Evolutionary conservation across 2,329 filamentous ascomycete species (phyloP), one percentile per base, ranked within the genome.

Genomic region (Monosporascus cannonballus): DNA sequence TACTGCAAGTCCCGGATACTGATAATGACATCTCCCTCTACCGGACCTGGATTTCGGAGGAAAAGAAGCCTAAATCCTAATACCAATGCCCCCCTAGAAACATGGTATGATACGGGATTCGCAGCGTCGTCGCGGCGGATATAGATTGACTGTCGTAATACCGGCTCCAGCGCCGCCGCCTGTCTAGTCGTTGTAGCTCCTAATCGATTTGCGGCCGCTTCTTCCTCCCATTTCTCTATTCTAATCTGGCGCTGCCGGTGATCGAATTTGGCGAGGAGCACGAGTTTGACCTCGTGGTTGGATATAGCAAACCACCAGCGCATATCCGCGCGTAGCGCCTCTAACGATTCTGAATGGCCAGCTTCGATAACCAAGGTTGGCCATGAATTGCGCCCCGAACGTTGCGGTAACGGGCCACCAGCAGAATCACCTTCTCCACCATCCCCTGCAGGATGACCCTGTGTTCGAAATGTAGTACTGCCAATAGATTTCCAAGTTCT

Each of bases 281-380:
- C 48, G 48, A 53, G 44, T n/a, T 50, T 50, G 37, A 53, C 51
- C 4, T 50, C 27, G 34, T 53, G 51, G n/a, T 50, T 30, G 7
- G 51, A 53, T 39, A 42, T 18, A 8, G 47, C 20, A 30, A 53
- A 50, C 48, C 48, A 53, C 51, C 41, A 50, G 18, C 38, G 18
- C 42, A 50, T 53, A 27, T 50, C 51, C 24, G 20, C 11, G 18
- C 24, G 41, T 50, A 53, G 24, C 17, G 30, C 20, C n/a, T 6
- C 22, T 25, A 53, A 47, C 7, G 51, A 34, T 41, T 53, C 41
- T 20, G 47, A 49, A 41, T 39, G 25, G 30, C 51, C 51, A 50
- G 51, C 48, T 25, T 53, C 42, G 42, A 53, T 53, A 22, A 47
- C 48, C 3, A 53, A 36, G n/a, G 51, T 53, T 47, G 51, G 51